Base-by-base conservation (phyloP, 1,284 basidiomycete genomes). In the Malassezia sympodialis region DNA sequence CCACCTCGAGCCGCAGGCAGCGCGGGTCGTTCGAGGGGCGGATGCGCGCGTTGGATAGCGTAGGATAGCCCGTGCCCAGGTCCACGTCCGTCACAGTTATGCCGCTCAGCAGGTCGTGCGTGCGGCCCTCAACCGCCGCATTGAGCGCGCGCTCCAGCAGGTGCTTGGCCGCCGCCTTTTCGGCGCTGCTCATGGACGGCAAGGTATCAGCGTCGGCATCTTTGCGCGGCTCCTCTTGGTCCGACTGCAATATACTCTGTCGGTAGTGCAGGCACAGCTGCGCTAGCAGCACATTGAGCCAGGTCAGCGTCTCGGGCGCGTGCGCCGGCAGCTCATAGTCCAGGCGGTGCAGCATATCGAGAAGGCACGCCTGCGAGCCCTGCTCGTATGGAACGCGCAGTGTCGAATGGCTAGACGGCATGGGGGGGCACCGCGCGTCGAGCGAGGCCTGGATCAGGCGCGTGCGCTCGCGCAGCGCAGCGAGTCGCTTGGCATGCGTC, bases 251-350 rank as follows among this genome's bases (percentile, higher is more conserved):
- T 21, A 57, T 37, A 15, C 44, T 48, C 30, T 67, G 55, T 68
- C 75, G 62, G 61, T 76, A 77, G 8, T 68, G 72, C 12, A 65
- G 61, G 26, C 76, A 68, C 32, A 79, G 78, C 67, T 81, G 80
- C 4, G 79, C 79, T 26, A 80, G 68, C 17, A 82, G 72, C 32
- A 81, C 79, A 63, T 81, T 81, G 42, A 82, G 67, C 80, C 80
- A 81, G 59, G 79, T 80, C 26, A 78, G 70, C 15, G 77, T 77
- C 60, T 82, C 80, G 11, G 78, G 71, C 3, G 78, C 66, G 61
- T 81, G 80, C 12, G 76, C 76, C 2, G 77, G 72, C 62, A 81
- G 75, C 56, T 81, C 80, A 63, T 81, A 81, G 4, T 66, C 69
- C 4, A 78, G 75, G 48, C 78, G 77, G n/a, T 69, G 63, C 21